phyloP scores from a whole-genome alignment of 495 filamentous ascomycete species.

The Penicillium paxilli region DNA sequence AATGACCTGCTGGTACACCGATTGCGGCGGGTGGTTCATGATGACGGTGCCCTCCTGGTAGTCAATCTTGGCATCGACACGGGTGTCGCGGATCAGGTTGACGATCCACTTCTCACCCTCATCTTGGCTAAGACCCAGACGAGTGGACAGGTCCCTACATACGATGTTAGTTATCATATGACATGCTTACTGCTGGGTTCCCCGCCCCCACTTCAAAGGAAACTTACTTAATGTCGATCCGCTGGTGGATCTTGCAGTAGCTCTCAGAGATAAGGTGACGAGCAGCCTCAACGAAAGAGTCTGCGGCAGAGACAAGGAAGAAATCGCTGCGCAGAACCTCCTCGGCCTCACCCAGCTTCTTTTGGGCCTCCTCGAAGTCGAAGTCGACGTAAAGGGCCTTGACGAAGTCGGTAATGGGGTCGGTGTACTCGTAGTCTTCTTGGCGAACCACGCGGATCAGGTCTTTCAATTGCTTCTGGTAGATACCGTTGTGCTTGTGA shows the following conservation, averaged over 20 bases:
- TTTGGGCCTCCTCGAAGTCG: conserved; percentile 97
- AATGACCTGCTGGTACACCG: conserved; percentile 98
- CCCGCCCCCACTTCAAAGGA: neutral
- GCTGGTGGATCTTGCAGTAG: conserved; percentile 99
- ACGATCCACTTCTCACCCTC: conserved; percentile 99
- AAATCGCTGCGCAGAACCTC: conserved; percentile 91
- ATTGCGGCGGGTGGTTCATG: conserved; percentile 98
- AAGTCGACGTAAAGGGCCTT: conserved; percentile 97
- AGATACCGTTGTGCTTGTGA: conserved; percentile 73
- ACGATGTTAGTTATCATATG: conserved; percentile 18
- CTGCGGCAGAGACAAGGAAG: conserved; percentile 84
- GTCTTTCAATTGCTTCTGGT: conserved; percentile 98
- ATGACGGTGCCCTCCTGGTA: conserved; percentile 98
- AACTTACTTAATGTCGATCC: conserved; percentile 89
- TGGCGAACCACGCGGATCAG: conserved; percentile 91
- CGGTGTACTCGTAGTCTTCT: conserved; percentile 94
- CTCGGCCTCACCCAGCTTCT: conserved; percentile 86
- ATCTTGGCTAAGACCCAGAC: conserved; percentile 84
- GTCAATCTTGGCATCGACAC: conserved; percentile 98
- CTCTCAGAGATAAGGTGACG: conserved; percentile 94
- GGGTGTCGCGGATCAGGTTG: conserved; percentile 95
- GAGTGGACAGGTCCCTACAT: conserved; percentile 76
- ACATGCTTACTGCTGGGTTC: neutral
- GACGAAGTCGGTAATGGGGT: conserved; percentile 94
- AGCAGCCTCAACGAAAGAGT: conserved; percentile 90